Evolutionary conservation across 2,329 filamentous ascomycete genomes (phyloP).

Genomic region (Fusarium oxysporum): DNA sequence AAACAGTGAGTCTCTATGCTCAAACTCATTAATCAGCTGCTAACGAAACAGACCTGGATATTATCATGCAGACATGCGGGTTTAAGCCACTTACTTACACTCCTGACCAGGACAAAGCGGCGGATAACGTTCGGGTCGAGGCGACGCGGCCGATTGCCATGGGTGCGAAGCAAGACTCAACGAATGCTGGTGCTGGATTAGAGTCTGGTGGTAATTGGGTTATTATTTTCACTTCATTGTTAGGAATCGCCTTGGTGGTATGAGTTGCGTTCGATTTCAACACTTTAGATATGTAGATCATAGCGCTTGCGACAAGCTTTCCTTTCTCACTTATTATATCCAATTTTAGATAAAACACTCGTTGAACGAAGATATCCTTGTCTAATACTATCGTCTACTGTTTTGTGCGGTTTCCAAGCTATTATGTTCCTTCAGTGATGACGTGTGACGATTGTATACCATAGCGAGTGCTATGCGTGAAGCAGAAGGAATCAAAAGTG

Average conservation of each 20-base stretch:
- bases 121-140: constrained; percentile 50
- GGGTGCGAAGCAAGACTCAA: not conserved
- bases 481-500: not conserved
- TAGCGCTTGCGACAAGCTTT: constrained; percentile 15
- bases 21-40: not conserved
- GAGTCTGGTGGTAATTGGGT: not conserved
- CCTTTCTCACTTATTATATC: constrained; percentile 15
- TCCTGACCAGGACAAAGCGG: constrained; percentile 47
- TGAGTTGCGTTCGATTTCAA: not conserved
- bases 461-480: not conserved
- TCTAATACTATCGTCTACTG: not conserved
- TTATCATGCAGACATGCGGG: constrained; percentile 52
- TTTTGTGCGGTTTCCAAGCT: too few species aligned
- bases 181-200: not conserved
- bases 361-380: not conserved
- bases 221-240: constrained; percentile 8
- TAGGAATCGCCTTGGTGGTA: constrained; percentile 15
- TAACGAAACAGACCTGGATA: constrained; percentile 49
- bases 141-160: constrained; percentile 46
- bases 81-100: constrained; percentile 49
- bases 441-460: not conserved
- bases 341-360: not conserved
- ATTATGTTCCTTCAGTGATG: not conserved
- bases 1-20: constrained; percentile 46
- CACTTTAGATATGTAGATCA: constrained; percentile 7